Conservation (phyloP, 345 rosid genomes). For the Populus euphratica region DNA sequence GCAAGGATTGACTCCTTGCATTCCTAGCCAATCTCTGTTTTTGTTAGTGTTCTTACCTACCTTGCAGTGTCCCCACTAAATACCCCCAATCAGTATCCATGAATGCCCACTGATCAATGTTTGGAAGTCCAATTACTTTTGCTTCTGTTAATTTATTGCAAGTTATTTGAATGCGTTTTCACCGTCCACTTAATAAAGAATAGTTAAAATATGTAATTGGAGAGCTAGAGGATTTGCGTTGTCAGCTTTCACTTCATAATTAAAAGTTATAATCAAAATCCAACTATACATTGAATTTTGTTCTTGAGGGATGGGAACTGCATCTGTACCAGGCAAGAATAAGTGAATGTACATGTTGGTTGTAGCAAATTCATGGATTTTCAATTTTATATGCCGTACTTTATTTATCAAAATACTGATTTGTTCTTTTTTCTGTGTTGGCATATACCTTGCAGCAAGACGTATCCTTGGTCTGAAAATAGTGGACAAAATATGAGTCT, state of each 20-base stretch:
- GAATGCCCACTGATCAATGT: neutral
- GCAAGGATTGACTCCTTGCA: neutral
- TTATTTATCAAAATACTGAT: neutral
- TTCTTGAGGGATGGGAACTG: neutral
- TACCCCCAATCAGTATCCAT: neutral
- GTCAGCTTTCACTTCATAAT: neutral
- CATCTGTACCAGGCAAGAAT: neutral
- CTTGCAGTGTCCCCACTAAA: neutral
- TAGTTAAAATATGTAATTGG: neutral
- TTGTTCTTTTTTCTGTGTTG: neutral
- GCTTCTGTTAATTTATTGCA: neutral
- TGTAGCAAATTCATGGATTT: neutral
- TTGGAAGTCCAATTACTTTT: neutral
- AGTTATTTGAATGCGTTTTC: neutral
- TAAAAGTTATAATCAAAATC: too few relatives aligned
- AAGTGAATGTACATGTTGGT: neutral
- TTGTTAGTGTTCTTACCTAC: neutral
- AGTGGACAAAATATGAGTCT: slow-evolving; percentile 53
- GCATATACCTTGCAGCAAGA: slow-evolving; percentile 3
- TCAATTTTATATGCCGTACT: neutral
- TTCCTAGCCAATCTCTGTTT: neutral
- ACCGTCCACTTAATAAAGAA: neutral
- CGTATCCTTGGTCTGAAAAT: slow-evolving; percentile 1
- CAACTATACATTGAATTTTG: too few relatives aligned
- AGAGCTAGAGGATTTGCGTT: neutral